Conservation (phyloP, 306 rosid species). For the Lagenaria siceraria region DNA sequence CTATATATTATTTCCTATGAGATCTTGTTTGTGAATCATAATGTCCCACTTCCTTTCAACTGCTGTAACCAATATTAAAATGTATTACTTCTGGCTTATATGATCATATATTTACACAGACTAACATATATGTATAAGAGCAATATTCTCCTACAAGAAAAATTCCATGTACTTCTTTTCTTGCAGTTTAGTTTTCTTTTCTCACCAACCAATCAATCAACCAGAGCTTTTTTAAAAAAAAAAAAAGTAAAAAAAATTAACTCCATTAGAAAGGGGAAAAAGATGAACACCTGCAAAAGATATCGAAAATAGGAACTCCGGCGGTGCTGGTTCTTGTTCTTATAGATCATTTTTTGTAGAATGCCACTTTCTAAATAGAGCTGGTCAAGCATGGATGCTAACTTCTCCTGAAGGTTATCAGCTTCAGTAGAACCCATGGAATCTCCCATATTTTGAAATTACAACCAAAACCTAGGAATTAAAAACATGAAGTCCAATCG, state of each 20-base stretch:
- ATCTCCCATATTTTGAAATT: background rate
- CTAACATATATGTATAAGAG: background rate
- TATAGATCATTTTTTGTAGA: slow-evolving; percentile 58
- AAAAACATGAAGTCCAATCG: background rate
- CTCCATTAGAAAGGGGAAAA: background rate
- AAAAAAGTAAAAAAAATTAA: too few relatives aligned
- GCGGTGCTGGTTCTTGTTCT: slow-evolving; percentile 91
- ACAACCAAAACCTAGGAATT: background rate
- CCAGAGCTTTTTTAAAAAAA: background rate
- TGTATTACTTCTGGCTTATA: background rate
- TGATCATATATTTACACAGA: background rate
- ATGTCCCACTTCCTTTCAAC: background rate
- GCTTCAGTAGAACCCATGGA: slow-evolving; percentile 42
- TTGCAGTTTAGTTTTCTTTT: background rate
- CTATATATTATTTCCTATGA: background rate
- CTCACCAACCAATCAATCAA: background rate
- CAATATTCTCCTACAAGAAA: background rate
- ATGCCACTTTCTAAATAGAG: slow-evolving; percentile 53
- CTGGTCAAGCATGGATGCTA: slow-evolving; percentile 42
- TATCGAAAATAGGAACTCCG: slow-evolving; percentile 61
- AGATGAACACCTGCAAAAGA: slow-evolving; percentile 50
- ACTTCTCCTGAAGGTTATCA: slow-evolving; percentile 43
- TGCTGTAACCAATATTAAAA: background rate
- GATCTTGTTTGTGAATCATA: background rate
- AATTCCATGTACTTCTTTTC: background rate